Conservation (phyloP, 331 rosid genomes). For the Acacia pycnantha region DNA sequence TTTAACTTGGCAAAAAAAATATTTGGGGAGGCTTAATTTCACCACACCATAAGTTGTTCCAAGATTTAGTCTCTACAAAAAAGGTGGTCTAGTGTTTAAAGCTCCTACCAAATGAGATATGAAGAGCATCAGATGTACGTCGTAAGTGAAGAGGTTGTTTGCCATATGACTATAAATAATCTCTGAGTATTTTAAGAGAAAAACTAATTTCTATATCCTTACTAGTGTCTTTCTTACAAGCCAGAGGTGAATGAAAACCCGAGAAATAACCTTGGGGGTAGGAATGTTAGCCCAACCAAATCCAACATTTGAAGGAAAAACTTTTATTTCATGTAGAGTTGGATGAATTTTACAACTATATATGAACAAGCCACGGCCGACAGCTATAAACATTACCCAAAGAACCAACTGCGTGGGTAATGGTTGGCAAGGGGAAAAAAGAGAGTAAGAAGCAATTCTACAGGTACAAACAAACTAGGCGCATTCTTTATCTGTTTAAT, state of each 20-base stretch:
- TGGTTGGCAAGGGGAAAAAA: not conserved
- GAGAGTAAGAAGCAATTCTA: not conserved
- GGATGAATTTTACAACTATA: conserved; percentile 1
- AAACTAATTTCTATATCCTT: no score
- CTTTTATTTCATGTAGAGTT: not conserved
- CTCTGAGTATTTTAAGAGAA: no score
- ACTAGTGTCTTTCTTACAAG: not conserved
- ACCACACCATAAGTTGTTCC: no score
- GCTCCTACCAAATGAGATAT: no score
- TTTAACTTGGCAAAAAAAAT: not conserved
- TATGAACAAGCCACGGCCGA: conserved; percentile 2
- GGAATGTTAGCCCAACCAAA: not conserved
- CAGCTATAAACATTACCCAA: not conserved
- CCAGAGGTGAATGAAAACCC: not conserved
- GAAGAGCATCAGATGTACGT: accelerated
- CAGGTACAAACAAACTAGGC: conserved; percentile 9
- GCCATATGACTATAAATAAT: no score
- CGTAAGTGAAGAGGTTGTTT: no score
- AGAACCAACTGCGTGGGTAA: not conserved
- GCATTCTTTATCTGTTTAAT: conserved; percentile 35
- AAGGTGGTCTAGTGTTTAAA: accelerated
- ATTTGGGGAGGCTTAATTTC: no score
- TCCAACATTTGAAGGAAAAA: not conserved
- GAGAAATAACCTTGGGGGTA: not conserved
- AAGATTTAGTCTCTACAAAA: no score